Percentiles rank a stretch among this genome's conserved stretches.
phyloP scores from a whole-genome alignment of 2,329 filamentous ascomycete genomes.

The Aciculosporium take region DNA sequence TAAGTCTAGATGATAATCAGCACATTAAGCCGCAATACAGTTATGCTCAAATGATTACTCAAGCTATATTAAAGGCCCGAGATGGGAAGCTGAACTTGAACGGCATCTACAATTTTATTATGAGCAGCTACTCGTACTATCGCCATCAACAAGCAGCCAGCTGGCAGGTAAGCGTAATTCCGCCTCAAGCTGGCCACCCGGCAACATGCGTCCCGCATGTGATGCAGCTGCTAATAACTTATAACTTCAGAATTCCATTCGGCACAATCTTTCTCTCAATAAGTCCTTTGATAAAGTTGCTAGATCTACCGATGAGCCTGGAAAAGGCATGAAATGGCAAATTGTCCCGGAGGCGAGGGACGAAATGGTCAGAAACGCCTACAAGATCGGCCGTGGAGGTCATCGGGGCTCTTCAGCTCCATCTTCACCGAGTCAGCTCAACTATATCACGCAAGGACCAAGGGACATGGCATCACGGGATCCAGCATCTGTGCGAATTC shows the following conservation, averaged over 20 bases:
- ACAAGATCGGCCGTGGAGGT: conserved; percentile 45
- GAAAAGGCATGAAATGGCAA: conserved; percentile 99
- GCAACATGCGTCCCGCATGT: not conserved
- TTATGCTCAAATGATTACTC: conserved; percentile 92
- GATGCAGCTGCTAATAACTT: not conserved
- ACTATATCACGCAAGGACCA: conserved; percentile 45
- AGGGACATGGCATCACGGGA: conserved; percentile 40
- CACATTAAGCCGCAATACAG: conserved; percentile 93
- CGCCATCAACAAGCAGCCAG: conserved; percentile 61
- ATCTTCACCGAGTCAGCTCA: conserved; percentile 49
- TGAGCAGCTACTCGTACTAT: conserved; percentile 84
- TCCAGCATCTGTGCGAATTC: conserved; percentile 39
- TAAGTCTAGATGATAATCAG: conserved; percentile 69
- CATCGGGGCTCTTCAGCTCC: conserved; percentile 56
- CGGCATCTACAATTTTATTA: conserved; percentile 91
- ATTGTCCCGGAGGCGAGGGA: conserved; percentile 73
- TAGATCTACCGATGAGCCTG: conserved; percentile 82
- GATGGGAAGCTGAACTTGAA: conserved; percentile 83
- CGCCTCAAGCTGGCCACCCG: not conserved
- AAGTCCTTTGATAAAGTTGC: conserved; percentile 91
- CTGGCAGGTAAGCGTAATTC: conserved; percentile 59
- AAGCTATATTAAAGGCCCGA: conserved; percentile 76
- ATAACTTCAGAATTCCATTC: conserved; percentile 65
- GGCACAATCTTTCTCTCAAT: conserved; percentile 89
- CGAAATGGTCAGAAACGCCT: conserved; percentile 68